Conservation (phyloP, 2,329 filamentous ascomycete genomes). For the Pezicula neosporulosa region DNA sequence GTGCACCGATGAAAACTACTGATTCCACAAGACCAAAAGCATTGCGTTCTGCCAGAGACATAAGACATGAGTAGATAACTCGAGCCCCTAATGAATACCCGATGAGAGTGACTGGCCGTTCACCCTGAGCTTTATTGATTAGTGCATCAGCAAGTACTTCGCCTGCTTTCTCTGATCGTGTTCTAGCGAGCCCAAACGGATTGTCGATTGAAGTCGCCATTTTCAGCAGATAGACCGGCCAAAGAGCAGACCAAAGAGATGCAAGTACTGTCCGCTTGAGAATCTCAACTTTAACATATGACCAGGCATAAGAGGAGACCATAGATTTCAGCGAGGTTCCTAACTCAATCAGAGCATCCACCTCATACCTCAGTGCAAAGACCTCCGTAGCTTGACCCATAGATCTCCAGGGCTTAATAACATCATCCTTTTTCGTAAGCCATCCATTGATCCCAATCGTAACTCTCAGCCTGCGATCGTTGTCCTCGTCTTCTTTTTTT, state of each 20-base stretch:
- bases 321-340: slow-evolving; percentile 71
- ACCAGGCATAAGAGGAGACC: slow-evolving; percentile 55
- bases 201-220: slow-evolving; percentile 54
- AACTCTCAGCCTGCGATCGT: slow-evolving; percentile 59
- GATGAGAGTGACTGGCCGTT: slow-evolving; percentile 58
- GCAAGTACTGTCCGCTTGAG: slow-evolving; percentile 49
- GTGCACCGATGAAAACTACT: slow-evolving; percentile 75
- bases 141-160: slow-evolving; percentile 61
- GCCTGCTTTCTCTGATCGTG: slow-evolving; percentile 57
- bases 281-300: slow-evolving; percentile 58
- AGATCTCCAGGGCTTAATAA: slow-evolving; percentile 76
- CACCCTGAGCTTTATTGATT: slow-evolving; percentile 71
- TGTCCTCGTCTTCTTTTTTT: slow-evolving; percentile 28
- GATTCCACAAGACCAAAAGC: slow-evolving; percentile 65
- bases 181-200: slow-evolving; percentile 57
- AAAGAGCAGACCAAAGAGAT: slow-evolving; percentile 42
- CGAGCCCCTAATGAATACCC: slow-evolving; percentile 59
- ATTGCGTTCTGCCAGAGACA: slow-evolving; percentile 54
- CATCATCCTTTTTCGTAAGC: slow-evolving; percentile 71
- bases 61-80: slow-evolving; percentile 62
- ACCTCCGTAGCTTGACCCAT: slow-evolving; percentile 70
- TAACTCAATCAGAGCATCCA: slow-evolving; percentile 71
- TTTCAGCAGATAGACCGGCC: slow-evolving; percentile 47
- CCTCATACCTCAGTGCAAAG: slow-evolving; percentile 82
- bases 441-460: slow-evolving; percentile 87